A percentile compares a stretch with the other conserved stretches of the same genome.
These are phyloP conservation scores for Russula vinacea DNA, from an alignment of 768 basidiomycete species.

Conservation along the genomic window DNA sequence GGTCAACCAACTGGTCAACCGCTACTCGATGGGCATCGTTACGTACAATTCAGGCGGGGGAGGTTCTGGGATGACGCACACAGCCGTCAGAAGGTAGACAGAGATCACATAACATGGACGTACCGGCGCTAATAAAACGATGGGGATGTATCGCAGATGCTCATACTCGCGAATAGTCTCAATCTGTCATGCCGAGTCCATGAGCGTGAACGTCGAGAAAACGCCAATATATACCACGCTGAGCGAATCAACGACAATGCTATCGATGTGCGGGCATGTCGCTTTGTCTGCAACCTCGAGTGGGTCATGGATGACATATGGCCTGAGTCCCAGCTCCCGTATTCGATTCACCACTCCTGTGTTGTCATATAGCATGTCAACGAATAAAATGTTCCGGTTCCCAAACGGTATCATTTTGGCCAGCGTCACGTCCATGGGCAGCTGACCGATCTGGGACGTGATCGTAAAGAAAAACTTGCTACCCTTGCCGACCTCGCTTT, in stretches of 20 bases:
- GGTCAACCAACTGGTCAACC: conserved; percentile 29
- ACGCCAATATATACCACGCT: conserved; percentile 55
- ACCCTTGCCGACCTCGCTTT: conserved; percentile 89
- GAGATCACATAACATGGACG: conserved; percentile 26
- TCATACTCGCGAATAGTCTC: conserved; percentile 89
- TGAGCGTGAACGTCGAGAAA: conserved; percentile 7
- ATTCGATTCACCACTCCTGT: conserved; percentile 76
- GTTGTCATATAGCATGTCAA: conserved; percentile 78
- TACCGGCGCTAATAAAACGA: conserved; percentile 80
- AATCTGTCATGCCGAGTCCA: conserved; percentile 49
- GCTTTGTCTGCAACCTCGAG: conserved; percentile 79
- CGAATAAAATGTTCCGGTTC: conserved; percentile 85
- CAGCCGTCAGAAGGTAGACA: conserved; percentile 5
- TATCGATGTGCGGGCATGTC: conserved; percentile 84
- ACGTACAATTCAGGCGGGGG: conserved; percentile 71
- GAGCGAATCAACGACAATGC: conserved; percentile 91
- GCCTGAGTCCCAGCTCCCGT: conserved; percentile 71
- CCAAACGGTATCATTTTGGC: conserved; percentile 83
- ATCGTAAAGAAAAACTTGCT: conserved; percentile 97
- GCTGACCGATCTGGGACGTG: conserved; percentile 75
- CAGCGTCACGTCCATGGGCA: conserved; percentile 67
- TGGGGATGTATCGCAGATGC: conserved; percentile 93
- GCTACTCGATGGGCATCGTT: conserved; percentile 2
- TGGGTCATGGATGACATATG: conserved; percentile 75
- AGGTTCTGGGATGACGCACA: conserved; percentile 46